Evolutionary conservation across 2,329 filamentous ascomycete genomes (phyloP), one percentile per base, ranked within the genome.

Genomic region (Aspergillus quadricinctus): DNA sequence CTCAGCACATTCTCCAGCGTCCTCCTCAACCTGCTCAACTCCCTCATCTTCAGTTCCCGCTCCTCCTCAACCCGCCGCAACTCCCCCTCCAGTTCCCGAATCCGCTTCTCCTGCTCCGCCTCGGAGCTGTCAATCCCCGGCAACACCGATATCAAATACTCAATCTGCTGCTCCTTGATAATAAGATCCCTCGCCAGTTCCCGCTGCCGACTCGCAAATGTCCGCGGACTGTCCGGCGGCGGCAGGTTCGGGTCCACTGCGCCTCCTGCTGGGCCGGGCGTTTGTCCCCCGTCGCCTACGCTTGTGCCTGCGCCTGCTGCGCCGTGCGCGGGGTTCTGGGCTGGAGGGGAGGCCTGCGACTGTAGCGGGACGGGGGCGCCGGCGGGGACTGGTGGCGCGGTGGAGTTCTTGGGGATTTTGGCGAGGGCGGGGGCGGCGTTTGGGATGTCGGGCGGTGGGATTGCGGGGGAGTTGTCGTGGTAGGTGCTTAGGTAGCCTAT

Each of bases 161-260:
- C 78, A 54, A 80, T 80, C 70, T 80, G 78, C 67, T 79, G 75
- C 53, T 78, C 75, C 64, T 80, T 80, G 56, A 78, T 72, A 43
- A 80, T 74, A 2, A 80, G 65, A 58, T 80, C 78, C 3, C 77
- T 71, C n/a, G 77, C 77, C 5, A 80, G 63, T 58, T 80, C 78
- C 10, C 72, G 68, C 66, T 79, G 77, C 5, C 77, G 72, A 23
- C 68, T 69, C 0, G 73, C 71, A 57, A 80, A 80, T 14, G 70
- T 71, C 40, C 66, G 62, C 7, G 75, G 72, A 0, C 74, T 68
- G 57, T 78, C 76, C 1, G 78, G 77, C 5, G 65, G 66, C 0
- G 71, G 69, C 10, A 67, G 68, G 10, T 61, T 66, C 23, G 69
- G 65, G 41, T 72, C 66, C 4, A 49, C 55, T 48, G 2, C 23